Evolutionary conservation across 345 rosid species (phyloP), one percentile per base, ranked within the genome.

Genomic region (Eucalyptus virginea): DNA sequence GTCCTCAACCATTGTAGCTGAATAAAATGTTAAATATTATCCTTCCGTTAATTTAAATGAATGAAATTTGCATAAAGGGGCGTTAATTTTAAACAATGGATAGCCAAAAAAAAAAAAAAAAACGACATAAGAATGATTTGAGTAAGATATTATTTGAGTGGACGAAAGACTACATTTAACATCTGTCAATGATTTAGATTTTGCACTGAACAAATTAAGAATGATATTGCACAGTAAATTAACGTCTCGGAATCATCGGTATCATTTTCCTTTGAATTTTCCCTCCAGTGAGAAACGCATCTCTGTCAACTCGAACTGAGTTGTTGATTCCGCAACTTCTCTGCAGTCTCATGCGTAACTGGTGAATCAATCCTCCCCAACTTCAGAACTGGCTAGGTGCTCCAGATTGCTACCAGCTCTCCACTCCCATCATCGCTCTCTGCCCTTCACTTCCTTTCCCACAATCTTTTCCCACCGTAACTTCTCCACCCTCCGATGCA

Each of bases 401-500:
- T 72, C 23, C 37, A 72, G 83, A 72, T 21, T 37, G 83, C 28
- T 40, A 19, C 23, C 83, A 21, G 45, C 83, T 37, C 83, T 72
- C 40, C 45, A 37, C 81, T 72, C 23, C 81, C 45, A 1, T 72
- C 45, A 37, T 34, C 12, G 6, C 81, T 72, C 26, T 19, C 81
- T 11, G 6, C 81, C 58, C 87, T n/a, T 47, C 87, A 30, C 13
- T 32, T 52, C 87, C 87, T 44, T 52, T n/a, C 44, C 44, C 34
- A n/a, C 87, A 86, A 17, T 47, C 52, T 52, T 18, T 30, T 47
- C 87, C 11, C 87, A 15, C 26, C 28, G 60, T 5, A 3, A 44
- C 42, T 52, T 49, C 87, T 47, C 34, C 91, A 88, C 94, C 92
- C 89, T 65, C 93, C 91, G 88, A 91, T 96, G 98, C 95, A 91